phyloP scores from a whole-genome alignment of 202 grass and related monocot genomes.

The Setaria viridis region DNA sequence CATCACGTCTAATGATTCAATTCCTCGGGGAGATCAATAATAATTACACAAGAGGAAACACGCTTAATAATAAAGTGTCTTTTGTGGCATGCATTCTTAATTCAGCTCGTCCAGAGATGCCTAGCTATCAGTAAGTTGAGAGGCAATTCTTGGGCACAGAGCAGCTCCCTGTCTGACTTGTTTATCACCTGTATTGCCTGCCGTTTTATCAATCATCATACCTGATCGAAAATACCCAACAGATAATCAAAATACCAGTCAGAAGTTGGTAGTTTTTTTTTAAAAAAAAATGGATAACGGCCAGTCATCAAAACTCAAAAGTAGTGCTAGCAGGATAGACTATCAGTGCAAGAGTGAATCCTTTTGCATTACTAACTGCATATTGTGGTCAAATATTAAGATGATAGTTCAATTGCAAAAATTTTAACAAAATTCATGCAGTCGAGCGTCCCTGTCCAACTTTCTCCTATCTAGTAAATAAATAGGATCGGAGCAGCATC shows the following conservation, averaged over 20 bases:
- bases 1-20: constrained; percentile 23
- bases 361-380: background rate
- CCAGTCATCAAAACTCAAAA: background rate
- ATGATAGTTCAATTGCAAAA: too few relatives aligned
- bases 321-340: background rate
- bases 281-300: too few relatives aligned
- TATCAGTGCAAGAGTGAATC: background rate
- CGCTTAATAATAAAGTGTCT: background rate
- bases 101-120: background rate
- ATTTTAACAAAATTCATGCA: background rate
- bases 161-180: background rate
- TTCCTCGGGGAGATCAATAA: background rate
- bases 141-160: constrained; percentile 13
- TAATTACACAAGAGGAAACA: background rate
- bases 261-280: too few relatives aligned
- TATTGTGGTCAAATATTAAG: background rate
- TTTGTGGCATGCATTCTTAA: background rate
- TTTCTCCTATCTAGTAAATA: background rate
- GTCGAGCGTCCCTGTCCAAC: background rate
- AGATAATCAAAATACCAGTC: background rate
- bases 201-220: background rate
- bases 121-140: background rate
- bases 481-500: background rate
- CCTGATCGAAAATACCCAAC: background rate
- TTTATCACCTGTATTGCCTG: background rate